Conservation (phyloP, 345 rosid species). For the Salix suchowensis region DNA sequence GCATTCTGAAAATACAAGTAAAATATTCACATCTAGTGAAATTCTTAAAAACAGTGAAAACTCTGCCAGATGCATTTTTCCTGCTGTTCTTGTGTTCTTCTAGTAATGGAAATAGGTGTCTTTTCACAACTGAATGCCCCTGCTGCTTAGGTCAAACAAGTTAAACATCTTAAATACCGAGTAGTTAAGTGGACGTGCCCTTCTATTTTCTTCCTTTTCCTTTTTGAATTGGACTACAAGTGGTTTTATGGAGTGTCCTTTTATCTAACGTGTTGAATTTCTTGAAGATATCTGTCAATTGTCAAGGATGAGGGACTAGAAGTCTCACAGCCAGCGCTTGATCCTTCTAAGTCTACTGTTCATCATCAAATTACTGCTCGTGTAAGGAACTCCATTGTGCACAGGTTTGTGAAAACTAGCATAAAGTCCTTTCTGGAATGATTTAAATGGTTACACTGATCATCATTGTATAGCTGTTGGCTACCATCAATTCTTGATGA, state of each 20-base stretch:
- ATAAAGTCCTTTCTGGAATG: background rate
- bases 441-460: background rate
- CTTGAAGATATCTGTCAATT: conserved; percentile 57
- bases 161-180: background rate
- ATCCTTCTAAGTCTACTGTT: conserved; percentile 61
- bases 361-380: conserved; percentile 81
- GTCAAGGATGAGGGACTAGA: conserved; percentile 74
- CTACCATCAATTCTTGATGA: background rate
- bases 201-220: background rate
- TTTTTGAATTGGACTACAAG: background rate
- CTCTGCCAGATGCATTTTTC: background rate
- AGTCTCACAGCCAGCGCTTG: conserved; percentile 95
- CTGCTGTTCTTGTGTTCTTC: background rate
- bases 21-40: background rate
- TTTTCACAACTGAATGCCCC: background rate
- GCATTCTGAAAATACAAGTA: background rate
- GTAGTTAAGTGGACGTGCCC: background rate
- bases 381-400: conserved; percentile 42
- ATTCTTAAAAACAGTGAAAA: background rate
- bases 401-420: conserved; percentile 42
- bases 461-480: background rate
- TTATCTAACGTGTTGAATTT: background rate
- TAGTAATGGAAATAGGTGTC: background rate
- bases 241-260: background rate
- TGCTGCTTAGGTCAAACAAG: background rate